Conservation (phyloP, 2,329 filamentous ascomycete genomes). For the Colletotrichum sp. region DNA sequence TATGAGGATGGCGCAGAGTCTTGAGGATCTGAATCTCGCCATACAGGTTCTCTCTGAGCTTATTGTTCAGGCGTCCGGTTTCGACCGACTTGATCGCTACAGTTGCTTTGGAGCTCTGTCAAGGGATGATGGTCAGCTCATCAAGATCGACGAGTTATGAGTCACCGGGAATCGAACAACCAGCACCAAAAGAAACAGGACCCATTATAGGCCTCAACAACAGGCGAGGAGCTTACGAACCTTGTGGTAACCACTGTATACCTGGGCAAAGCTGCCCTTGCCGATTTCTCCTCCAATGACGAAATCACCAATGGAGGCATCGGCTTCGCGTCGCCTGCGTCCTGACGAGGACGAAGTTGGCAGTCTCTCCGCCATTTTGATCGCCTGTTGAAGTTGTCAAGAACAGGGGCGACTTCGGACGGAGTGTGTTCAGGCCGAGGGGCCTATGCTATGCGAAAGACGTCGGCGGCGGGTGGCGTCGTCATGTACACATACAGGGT, state of each 20-base stretch:
- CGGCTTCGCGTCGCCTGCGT: conserved; percentile 32
- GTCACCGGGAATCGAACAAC: not conserved
- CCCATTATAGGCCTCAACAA: not conserved
- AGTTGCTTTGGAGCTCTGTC: conserved; percentile 76
- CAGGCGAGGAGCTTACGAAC: conserved; percentile 54
- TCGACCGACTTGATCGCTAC: conserved; percentile 98
- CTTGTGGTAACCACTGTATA: conserved; percentile 86
- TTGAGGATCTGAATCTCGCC: conserved; percentile 96
- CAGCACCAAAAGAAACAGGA: not conserved
- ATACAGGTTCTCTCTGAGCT: conserved; percentile 94
- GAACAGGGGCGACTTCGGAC: conserved; percentile 34
- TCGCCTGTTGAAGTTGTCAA: conserved; percentile 34
- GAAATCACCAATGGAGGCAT: conserved; percentile 70
- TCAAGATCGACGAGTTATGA: not conserved
- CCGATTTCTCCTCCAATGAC: conserved; percentile 88
- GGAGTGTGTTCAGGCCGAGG: not conserved
- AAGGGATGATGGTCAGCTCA: not conserved
- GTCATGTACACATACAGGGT: conserved; percentile 44
- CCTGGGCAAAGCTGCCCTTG: conserved; percentile 96
- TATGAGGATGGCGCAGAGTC: conserved; percentile 92
- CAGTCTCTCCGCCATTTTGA: conserved; percentile 43
- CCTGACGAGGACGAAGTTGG: conserved; percentile 38
- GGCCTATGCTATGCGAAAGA: conserved; percentile 32
- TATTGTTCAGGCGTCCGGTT: conserved; percentile 87
- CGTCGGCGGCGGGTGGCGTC: conserved; percentile 35